These are phyloP conservation scores for Sporothrix globosa DNA, from an alignment of 2,329 filamentous ascomycete species.

Conservation along the genomic window DNA sequence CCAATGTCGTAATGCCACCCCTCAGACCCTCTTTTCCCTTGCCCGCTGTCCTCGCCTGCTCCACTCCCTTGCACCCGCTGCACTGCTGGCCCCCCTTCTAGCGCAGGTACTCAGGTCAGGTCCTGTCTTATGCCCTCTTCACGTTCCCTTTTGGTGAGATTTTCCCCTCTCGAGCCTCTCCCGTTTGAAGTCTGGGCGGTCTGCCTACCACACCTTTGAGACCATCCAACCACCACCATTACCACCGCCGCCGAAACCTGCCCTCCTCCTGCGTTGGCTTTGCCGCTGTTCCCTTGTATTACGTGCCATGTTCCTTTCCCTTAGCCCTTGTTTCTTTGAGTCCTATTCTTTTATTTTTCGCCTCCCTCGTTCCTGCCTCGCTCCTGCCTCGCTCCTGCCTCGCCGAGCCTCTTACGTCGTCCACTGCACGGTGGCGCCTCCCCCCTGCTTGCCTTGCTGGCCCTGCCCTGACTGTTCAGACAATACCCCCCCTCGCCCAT, in stretches of 20 bases:
- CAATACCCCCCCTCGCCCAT: neutral
- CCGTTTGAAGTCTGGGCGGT: neutral
- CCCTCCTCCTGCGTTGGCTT: neutral
- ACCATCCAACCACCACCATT: too few relatives aligned
- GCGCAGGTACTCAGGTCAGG: slow-evolving; percentile 32
- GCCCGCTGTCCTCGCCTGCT: neutral
- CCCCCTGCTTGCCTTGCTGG: neutral
- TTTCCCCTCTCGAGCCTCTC: slow-evolving; percentile 4
- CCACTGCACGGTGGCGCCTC: neutral
- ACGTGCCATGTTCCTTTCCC: neutral
- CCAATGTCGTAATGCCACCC: neutral
- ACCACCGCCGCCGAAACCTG: too few relatives aligned
- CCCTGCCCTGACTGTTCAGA: neutral
- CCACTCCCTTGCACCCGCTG: slow-evolving; percentile 27
- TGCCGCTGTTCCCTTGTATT: neutral
- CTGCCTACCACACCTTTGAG: neutral
- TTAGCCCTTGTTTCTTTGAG: too few relatives aligned
- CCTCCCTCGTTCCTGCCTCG: neutral
- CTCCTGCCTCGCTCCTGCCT: neutral
- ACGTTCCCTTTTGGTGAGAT: neutral
- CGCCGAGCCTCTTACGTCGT: neutral
- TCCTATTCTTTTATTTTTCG: neutral
- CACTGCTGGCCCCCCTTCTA: slow-evolving; percentile 27
- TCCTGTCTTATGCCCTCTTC: neutral
- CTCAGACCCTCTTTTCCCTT: slow-evolving; percentile 8